Evolutionary conservation across 2,329 filamentous ascomycete genomes (phyloP).

Genomic region (Aspergillus bombycis): DNA sequence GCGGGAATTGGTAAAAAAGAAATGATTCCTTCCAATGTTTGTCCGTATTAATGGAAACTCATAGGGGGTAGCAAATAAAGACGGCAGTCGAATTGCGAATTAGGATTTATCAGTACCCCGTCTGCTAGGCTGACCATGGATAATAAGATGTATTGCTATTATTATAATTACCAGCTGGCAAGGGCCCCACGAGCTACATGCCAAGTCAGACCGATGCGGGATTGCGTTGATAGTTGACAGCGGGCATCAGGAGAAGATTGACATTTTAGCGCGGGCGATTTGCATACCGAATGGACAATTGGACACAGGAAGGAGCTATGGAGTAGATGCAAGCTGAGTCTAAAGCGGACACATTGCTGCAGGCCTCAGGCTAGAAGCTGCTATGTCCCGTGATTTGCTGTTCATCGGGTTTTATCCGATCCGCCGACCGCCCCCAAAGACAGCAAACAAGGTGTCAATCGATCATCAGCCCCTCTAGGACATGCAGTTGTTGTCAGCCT

Average conservation of each 20-base stretch:
- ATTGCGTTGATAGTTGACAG: background rate
- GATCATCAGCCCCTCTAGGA: constrained; percentile 10
- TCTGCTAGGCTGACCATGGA: background rate
- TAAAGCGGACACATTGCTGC: constrained; percentile 5
- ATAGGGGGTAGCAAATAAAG: background rate
- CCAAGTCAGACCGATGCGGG: constrained; percentile 7
- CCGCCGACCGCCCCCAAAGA: constrained; percentile 18
- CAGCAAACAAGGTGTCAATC: constrained; percentile 3
- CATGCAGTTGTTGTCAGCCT: background rate
- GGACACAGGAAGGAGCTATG: background rate
- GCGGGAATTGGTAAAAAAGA: background rate
- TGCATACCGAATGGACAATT: background rate
- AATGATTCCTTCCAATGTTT: background rate
- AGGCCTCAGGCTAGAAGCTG: constrained; percentile 19
- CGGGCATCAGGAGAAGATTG: constrained; percentile 3
- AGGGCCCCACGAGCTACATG: background rate
- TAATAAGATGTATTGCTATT: background rate
- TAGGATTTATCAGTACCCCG: background rate
- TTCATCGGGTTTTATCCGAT: constrained; percentile 4
- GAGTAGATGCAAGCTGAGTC: constrained; percentile 3
- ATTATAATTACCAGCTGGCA: constrained; percentile 6
- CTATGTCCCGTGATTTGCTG: constrained; percentile 19
- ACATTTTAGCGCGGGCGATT: constrained; percentile 1
- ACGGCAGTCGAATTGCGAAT: background rate
- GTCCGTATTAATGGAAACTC: background rate